Conservation (phyloP, 805 yeast species). For the Barnettozyma siamensis region DNA sequence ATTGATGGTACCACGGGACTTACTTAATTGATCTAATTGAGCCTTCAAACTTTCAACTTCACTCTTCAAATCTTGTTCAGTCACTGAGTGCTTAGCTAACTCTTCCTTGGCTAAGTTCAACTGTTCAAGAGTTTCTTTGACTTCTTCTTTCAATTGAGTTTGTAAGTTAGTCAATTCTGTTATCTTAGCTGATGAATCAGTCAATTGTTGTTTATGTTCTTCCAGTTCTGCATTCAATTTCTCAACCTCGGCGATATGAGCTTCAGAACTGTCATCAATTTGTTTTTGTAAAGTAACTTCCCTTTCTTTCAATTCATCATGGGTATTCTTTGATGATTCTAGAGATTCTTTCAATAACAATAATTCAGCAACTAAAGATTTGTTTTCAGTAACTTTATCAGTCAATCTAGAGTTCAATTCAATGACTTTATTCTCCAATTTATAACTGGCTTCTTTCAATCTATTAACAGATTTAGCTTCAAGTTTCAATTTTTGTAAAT, state of each 20-base stretch:
- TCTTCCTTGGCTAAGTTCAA: conserved; percentile 55
- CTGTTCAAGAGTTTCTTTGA: conserved; percentile 54
- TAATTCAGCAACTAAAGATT: conserved; percentile 59
- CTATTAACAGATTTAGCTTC: conserved; percentile 92
- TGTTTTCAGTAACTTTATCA: conserved; percentile 75
- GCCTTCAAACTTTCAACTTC: conserved; percentile 42
- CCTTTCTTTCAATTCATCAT: conserved; percentile 48
- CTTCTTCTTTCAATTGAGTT: conserved; percentile 56
- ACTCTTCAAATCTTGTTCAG: conserved; percentile 53
- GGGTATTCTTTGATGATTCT: conserved; percentile 47
- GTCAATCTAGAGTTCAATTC: conserved; percentile 85
- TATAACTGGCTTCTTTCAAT: conserved; percentile 85
- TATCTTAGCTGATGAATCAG: conserved; percentile 52
- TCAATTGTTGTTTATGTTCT: conserved; percentile 49
- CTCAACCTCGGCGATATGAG: conserved; percentile 44
- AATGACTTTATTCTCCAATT: conserved; percentile 95
- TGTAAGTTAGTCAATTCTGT: conserved; percentile 57
- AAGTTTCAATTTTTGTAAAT: conserved; percentile 58
- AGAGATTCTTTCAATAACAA: conserved; percentile 43
- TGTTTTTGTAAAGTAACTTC: conserved; percentile 47
- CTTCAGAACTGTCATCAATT: conserved; percentile 37
- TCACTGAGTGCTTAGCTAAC: conserved; percentile 51
- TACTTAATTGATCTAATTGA: conserved; percentile 25
- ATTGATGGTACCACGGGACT: conserved; percentile 19
- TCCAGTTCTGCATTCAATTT: conserved; percentile 50